phyloP scores from a whole-genome alignment of 768 basidiomycete genomes.

The Tubosaeta sp. region DNA sequence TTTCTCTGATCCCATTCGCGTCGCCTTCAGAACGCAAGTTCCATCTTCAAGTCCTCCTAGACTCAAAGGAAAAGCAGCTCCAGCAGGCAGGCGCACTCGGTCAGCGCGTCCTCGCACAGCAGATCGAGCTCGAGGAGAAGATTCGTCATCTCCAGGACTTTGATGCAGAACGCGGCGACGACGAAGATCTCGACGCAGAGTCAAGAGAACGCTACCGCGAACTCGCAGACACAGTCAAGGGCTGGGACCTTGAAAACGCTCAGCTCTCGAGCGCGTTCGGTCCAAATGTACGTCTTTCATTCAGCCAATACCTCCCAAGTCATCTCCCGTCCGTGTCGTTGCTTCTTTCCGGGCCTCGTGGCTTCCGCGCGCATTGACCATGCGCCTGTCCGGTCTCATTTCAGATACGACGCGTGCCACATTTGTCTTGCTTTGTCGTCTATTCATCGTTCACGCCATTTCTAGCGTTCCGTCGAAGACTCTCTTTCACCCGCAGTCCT shows the following conservation, averaged over 20 bases:
- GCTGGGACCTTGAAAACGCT: slow-evolving; percentile 79
- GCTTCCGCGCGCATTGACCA: slow-evolving; percentile 5
- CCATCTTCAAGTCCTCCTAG: slow-evolving; percentile 67
- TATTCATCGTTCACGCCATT: slow-evolving; percentile 6
- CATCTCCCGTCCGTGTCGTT: slow-evolving; percentile 9
- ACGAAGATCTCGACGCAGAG: slow-evolving; percentile 60
- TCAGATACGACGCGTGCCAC: background rate
- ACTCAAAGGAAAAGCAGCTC: slow-evolving; percentile 88
- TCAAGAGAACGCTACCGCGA: slow-evolving; percentile 73
- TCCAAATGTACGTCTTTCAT: slow-evolving; percentile 44
- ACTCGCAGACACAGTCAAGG: slow-evolving; percentile 66
- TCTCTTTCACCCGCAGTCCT: slow-evolving; percentile 43
- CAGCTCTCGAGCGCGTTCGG: slow-evolving; percentile 69
- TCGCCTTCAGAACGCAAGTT: slow-evolving; percentile 59
- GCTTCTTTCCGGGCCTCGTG: slow-evolving; percentile 16
- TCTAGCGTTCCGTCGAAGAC: slow-evolving; percentile 45
- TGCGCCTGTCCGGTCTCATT: background rate
- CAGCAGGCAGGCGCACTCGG: slow-evolving; percentile 90
- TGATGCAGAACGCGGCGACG: slow-evolving; percentile 59
- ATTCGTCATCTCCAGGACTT: slow-evolving; percentile 77
- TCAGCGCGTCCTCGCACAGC: slow-evolving; percentile 89
- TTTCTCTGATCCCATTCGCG: slow-evolving; percentile 38
- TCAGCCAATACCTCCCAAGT: background rate
- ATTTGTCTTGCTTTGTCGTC: background rate
- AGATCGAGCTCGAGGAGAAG: slow-evolving; percentile 87